Base-by-base conservation (phyloP, 805 yeast species). In the Metschnikowia amazonensis region DNA sequence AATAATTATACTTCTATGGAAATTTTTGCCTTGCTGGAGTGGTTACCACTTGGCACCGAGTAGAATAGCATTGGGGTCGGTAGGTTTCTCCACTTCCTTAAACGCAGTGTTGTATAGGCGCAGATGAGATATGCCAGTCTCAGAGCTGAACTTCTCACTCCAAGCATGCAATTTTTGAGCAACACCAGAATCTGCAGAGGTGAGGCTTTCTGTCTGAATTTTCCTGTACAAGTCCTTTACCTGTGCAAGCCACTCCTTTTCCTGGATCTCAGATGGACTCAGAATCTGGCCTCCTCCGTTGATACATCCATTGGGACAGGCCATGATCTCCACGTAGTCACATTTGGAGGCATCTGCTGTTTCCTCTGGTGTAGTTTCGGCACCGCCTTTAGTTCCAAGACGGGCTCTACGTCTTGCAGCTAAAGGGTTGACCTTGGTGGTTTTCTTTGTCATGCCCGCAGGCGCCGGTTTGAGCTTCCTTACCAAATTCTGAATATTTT, bases 281-380 rank as follows among this genome's bases (percentile, higher is more conserved):
- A 79, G 74, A 16, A 89, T 76, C 57, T 89, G 90, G 0, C 99
- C 99, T 18, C 99, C 98, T 9, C 99, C 99, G 59, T 92, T 94
- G 46, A 90, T 86, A 60, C 98, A 94, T 1, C 99, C 99, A 24
- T 88, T 89, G 5, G 99, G 99, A 63, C 99, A 94, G 0, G 99
- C 99, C 97, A 89, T 92, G 36, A 94, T 85, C 58, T 94, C 99
- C 5, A 92, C 86, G 55, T 85, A 87, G 50, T 88, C 94, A 55
- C 86, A 82, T 33, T 69, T 72, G 27, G 77, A 64, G 0, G 92
- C 85, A 48, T 86, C 90, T 0, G 81, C 82, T 1, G 54, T 21
- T 34, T 62, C 69, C 10, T 45, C 59, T 4, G 49, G 43, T n/a
- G 46, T n/a, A 4, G 44, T 21, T 4, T 43, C 14, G 16, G 39